These are phyloP conservation scores for Wickerhamomyces sydowiorum DNA, from an alignment of 805 yeast species.

Conservation along the genomic window DNA sequence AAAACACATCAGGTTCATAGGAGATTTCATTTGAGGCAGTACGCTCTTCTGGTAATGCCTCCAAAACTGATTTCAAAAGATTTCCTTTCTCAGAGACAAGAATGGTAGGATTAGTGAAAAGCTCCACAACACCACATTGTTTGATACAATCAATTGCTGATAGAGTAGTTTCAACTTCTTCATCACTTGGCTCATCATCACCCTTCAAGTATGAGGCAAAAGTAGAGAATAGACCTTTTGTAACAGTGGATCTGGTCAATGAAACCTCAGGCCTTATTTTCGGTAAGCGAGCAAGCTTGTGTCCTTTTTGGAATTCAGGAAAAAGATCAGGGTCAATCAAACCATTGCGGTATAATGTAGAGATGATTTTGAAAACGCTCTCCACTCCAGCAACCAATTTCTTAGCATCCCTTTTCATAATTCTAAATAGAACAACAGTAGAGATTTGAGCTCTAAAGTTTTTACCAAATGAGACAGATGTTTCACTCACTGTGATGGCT, in stretches of 20 bases:
- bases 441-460: constrained; percentile 91
- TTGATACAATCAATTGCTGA: constrained; percentile 80
- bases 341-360: constrained; percentile 67
- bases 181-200: constrained; percentile 93
- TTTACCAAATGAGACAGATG: constrained; percentile 78
- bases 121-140: constrained; percentile 53
- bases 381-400: constrained; percentile 48
- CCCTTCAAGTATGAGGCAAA: constrained; percentile 91
- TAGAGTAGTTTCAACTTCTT: constrained; percentile 81
- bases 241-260: constrained; percentile 55
- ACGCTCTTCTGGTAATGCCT: constrained; percentile 28
- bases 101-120: constrained; percentile 33
- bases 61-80: constrained; percentile 29
- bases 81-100: neutral
- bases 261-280: constrained; percentile 62
- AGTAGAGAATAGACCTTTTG: constrained; percentile 82
- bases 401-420: constrained; percentile 54
- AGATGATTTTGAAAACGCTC: constrained; percentile 49
- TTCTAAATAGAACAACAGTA: constrained; percentile 76
- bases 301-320: constrained; percentile 54
- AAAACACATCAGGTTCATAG: constrained; percentile 26
- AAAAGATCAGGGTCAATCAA: constrained; percentile 62
- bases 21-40: constrained; percentile 21
- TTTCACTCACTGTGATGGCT: constrained; percentile 66
- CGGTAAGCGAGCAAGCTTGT: constrained; percentile 48